Evolutionary conservation across 306 rosid species (phyloP).

Genomic region (Castanospermum australe): DNA sequence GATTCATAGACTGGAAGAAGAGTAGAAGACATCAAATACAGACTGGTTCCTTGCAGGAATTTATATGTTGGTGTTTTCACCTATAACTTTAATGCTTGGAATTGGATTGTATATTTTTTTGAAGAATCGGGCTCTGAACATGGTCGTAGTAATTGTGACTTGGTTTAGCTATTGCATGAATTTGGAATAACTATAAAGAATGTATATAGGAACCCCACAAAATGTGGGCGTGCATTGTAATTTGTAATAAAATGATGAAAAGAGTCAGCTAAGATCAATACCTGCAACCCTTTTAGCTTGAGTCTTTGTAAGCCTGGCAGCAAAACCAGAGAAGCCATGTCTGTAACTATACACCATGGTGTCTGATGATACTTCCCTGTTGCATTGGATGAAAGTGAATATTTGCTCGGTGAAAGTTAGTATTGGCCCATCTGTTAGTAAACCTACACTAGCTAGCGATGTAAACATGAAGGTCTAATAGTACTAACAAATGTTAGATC

Average conservation of each 20-base stretch:
- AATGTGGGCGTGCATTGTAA: background rate
- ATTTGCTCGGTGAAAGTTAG: background rate
- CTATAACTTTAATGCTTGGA: background rate
- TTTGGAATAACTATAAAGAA: background rate
- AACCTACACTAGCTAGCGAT: background rate
- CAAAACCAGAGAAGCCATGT: conserved; percentile 44
- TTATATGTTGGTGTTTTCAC: background rate
- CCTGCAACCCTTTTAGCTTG: conserved; percentile 39
- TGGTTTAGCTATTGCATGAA: too few relatives aligned
- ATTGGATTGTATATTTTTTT: background rate
- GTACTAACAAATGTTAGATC: too few relatives aligned
- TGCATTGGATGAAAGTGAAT: conserved; percentile 1
- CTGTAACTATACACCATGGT: conserved; percentile 42
- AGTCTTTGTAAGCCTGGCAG: conserved; percentile 38
- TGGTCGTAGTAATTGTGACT: background rate
- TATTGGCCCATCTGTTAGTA: background rate
- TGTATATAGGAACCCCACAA: background rate
- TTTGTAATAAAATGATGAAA: background rate
- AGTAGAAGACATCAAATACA: background rate
- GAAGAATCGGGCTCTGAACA: background rate
- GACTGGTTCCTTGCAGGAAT: background rate
- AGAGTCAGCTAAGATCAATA: background rate
- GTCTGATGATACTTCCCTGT: conserved; percentile 32
- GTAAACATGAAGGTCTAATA: too few relatives aligned
- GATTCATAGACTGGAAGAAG: background rate